Evolutionary conservation across 1,284 basidiomycete genomes (phyloP), one percentile per base, ranked within the genome.

Genomic region (Tilletia setariae): DNA sequence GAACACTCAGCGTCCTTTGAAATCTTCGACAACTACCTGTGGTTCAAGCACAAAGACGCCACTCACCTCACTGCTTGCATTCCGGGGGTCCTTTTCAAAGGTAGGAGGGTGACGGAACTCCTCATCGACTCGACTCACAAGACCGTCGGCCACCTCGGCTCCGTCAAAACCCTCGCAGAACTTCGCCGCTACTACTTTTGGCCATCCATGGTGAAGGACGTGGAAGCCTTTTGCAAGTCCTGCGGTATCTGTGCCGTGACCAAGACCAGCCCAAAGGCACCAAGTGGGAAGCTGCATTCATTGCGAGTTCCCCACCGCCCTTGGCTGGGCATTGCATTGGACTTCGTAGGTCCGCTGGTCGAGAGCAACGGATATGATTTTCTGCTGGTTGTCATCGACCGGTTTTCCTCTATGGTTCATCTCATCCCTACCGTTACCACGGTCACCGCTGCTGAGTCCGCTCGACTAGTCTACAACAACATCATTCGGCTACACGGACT

Each of bases 391-490:
- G 67, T 86, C 0, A 80, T 85, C 0, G 84, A 86, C 67, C 61
- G 72, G 0, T 78, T 85, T 8, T 83, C 79, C 0, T 85, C 84
- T 74, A 67, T 71, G 69, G 72, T 68, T 30, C 74, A 82, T 63
- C 70, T 84, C 69, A 83, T 83, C 92, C 94, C 73, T 88, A 89
- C 67, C 87, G 70, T 49, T 0, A 80, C 79, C 7, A 76, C 69
- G 2, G 78, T 83, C 1, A 79, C 78, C 0, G 72, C 83, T 0
- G 23, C 68, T 43, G 79, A 77, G 0, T 67, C 82, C 0, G 84
- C 84, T 0, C 23, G 42, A 0, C 67, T 83, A 0, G 80, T 76
- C 53, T 3, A 67, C 0, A 67, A 84, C 2, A 25, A 84, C 0
- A 68, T 85, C 0, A 85, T 78, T 59, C 79, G 76, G 44, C 61